Evolutionary conservation across 129 eudicot species (phyloP).

Genomic region (Artemisia argyi): DNA sequence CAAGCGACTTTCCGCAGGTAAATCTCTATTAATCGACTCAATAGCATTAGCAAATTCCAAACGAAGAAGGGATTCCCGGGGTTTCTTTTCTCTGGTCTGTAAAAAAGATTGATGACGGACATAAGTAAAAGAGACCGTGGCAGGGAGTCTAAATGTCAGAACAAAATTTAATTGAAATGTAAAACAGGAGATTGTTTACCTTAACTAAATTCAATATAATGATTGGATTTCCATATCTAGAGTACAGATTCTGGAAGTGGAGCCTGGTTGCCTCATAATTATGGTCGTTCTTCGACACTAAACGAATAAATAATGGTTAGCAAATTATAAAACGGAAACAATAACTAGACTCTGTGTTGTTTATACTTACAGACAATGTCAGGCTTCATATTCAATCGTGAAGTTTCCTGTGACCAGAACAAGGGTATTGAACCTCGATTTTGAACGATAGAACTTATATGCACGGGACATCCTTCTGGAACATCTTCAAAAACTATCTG

Average conservation of each 20-base stretch:
- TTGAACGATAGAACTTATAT: constrained; percentile 89
- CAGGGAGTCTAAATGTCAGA: constrained; percentile 2
- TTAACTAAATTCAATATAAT: constrained; percentile 85
- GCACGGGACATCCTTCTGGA: constrained; percentile 49
- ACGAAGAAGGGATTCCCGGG: constrained; percentile 88
- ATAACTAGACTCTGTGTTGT: constrained; percentile 13
- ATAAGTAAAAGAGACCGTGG: constrained; percentile 5
- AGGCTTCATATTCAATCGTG: constrained; percentile 80
- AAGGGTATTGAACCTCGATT: constrained; percentile 97
- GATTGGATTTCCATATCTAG: constrained; percentile 95
- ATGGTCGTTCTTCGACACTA: constrained; percentile 81
- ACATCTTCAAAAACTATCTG: constrained; percentile 89
- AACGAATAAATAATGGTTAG: constrained; percentile 22
- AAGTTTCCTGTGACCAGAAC: constrained; percentile 98
- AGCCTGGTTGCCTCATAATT: constrained; percentile 79
- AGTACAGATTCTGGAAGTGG: constrained; percentile 80
- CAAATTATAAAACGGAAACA: background rate
- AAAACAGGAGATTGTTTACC: constrained; percentile 36
- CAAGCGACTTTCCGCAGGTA: constrained; percentile 65
- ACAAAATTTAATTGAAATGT: constrained; percentile 7
- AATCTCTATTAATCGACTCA: constrained; percentile 62
- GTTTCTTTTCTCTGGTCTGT: constrained; percentile 89
- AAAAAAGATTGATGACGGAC: constrained; percentile 5
- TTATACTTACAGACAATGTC: constrained; percentile 70
- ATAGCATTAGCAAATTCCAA: constrained; percentile 85